A percentile compares a stretch with the other conserved stretches of the same genome.
Conservation (phyloP, 2,329 filamentous ascomycete species). For the Trichophyton mentagrophytes region DNA sequence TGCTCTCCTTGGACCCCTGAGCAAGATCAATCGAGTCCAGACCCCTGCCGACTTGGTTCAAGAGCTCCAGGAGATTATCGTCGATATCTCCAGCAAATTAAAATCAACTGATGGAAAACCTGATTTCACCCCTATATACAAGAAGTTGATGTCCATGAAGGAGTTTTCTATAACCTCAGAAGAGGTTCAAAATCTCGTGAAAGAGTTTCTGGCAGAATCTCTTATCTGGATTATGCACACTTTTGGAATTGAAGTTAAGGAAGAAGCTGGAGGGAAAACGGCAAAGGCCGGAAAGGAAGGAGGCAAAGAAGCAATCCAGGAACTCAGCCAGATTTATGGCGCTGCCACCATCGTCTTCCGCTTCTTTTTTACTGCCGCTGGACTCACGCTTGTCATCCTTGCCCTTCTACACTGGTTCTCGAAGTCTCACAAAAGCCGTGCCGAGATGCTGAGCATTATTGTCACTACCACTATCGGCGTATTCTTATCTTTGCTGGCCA, state of each 20-base stretch:
- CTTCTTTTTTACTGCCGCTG: slow-evolving; percentile 29
- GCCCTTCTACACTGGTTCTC: slow-evolving; percentile 19
- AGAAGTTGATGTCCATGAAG: not conserved
- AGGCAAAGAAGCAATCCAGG: not conserved
- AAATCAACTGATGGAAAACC: slow-evolving; percentile 4
- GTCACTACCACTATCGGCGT: slow-evolving; percentile 7
- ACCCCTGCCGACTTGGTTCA: not conserved
- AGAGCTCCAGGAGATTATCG: slow-evolving; percentile 5
- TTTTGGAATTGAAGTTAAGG: slow-evolving; percentile 9
- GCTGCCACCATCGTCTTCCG: slow-evolving; percentile 14
- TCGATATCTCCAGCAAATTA: slow-evolving; percentile 3
- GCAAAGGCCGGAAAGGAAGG: not conserved
- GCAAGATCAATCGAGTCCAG: not conserved
- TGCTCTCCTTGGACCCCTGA: not conserved
- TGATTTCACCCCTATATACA: slow-evolving; percentile 8
- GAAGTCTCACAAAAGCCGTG: slow-evolving; percentile 14
- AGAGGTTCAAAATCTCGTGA: not conserved
- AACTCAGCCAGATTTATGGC: not conserved
- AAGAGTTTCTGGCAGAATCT: slow-evolving; percentile 4
- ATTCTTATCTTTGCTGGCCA: slow-evolving; percentile 7
- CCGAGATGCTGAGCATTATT: slow-evolving; percentile 13
- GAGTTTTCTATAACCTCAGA: not conserved
- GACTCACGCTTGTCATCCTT: slow-evolving; percentile 25
- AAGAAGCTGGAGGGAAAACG: not conserved
- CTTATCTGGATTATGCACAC: slow-evolving; percentile 10